Conservation (phyloP, 2,329 filamentous ascomycete species). For the Sordariomycetes sp. region DNA sequence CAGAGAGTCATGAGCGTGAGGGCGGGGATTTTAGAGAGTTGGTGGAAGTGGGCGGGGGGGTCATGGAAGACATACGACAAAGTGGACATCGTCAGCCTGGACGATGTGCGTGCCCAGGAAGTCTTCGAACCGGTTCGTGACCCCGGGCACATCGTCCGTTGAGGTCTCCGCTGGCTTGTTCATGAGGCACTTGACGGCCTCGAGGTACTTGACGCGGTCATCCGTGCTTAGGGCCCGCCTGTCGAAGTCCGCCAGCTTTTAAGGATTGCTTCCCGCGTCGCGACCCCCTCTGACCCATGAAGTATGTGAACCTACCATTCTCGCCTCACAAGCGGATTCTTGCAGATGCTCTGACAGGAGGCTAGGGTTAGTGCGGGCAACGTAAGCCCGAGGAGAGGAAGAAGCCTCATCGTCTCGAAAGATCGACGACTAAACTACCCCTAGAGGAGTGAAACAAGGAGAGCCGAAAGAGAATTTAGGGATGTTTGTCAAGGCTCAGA, state of each 20-base stretch:
- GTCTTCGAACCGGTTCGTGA: conserved; percentile 32
- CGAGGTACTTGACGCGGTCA: conserved; percentile 22
- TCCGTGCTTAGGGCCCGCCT: conserved; percentile 10
- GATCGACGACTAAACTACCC: background rate
- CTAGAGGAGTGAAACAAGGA: background rate
- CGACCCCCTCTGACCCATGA: background rate
- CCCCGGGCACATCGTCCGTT: conserved; percentile 21
- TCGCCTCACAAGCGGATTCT: background rate
- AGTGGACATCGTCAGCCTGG: conserved; percentile 29
- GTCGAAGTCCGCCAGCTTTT: background rate
- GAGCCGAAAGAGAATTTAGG: background rate
- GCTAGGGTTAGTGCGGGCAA: too few relatives aligned
- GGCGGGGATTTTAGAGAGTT: background rate
- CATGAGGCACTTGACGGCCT: conserved; percentile 30
- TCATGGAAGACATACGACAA: background rate
- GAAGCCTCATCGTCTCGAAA: too few relatives aligned
- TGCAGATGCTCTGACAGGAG: background rate
- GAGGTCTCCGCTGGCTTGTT: conserved; percentile 17
- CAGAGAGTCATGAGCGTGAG: too few relatives aligned
- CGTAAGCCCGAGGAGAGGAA: too few relatives aligned
- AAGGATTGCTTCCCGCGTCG: background rate
- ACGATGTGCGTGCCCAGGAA: conserved; percentile 34
- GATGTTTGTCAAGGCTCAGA: background rate
- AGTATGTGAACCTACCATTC: background rate
- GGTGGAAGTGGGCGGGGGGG: background rate